phyloP scores from a whole-genome alignment of 371 early-diverging fungal genomes.

The Mortierella sp. region DNA sequence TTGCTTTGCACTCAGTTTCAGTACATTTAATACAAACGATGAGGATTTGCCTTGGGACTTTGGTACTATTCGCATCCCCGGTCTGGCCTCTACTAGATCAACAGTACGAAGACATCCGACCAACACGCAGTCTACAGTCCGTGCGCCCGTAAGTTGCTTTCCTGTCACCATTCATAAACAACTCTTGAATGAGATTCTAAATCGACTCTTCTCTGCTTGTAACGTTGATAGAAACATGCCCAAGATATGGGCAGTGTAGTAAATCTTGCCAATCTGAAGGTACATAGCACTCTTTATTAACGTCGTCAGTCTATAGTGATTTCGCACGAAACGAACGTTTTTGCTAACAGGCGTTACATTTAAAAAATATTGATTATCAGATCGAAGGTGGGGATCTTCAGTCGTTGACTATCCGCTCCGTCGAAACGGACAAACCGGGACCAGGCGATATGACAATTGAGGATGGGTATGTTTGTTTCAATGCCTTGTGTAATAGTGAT shows the following conservation, averaged over 20 bases:
- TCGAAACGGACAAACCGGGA: slow-evolving; percentile 18
- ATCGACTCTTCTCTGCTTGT: not conserved
- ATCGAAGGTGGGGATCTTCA: slow-evolving; percentile 16
- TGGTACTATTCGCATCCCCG: slow-evolving; percentile 63
- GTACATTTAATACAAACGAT: slow-evolving; percentile 58
- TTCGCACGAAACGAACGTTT: not conserved
- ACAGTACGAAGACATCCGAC: slow-evolving; percentile 37
- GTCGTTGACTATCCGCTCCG: not conserved
- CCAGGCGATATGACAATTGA: slow-evolving; percentile 27
- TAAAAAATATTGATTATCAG: not conserved
- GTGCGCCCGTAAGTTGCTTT: not conserved
- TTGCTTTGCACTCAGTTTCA: slow-evolving; percentile 20
- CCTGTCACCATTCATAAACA: not conserved
- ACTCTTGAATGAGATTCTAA: not conserved
- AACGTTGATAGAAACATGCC: slow-evolving; percentile 18
- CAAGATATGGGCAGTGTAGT: slow-evolving; percentile 31
- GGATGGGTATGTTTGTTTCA: slow-evolving; percentile 34
- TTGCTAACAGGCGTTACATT: not conserved
- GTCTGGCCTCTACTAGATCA: slow-evolving; percentile 28
- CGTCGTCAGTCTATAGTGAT: too few relatives aligned
- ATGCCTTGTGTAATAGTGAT: not conserved
- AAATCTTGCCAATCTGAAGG: slow-evolving; percentile 38
- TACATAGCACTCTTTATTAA: not conserved
- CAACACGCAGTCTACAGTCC: slow-evolving; percentile 18
- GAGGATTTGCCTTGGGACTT: slow-evolving; percentile 68